Conservation (phyloP, 768 basidiomycete species). For the Dictyophora rubrovolvata region DNA sequence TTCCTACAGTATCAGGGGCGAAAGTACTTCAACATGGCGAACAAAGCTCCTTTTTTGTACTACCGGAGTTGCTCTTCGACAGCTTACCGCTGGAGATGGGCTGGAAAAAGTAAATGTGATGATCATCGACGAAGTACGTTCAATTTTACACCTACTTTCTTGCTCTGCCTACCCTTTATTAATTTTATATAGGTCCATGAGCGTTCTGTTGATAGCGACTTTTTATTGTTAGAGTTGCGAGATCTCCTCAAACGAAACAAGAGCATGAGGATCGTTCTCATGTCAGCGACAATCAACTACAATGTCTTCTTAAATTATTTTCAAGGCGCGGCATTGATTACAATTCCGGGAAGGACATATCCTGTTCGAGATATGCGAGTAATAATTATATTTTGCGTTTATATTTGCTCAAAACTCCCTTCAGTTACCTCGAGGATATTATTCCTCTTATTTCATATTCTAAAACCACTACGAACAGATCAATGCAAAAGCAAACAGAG, state of each 20-base stretch:
- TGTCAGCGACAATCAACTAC: slow-evolving; percentile 95
- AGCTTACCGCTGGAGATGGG: slow-evolving; percentile 64
- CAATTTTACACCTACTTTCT: background rate
- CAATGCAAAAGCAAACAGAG: slow-evolving; percentile 31
- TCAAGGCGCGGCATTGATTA: slow-evolving; percentile 64
- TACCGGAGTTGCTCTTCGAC: slow-evolving; percentile 82
- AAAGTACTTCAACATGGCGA: slow-evolving; percentile 51
- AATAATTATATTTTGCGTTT: background rate
- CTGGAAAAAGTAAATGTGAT: slow-evolving; percentile 70
- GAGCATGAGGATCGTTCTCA: slow-evolving; percentile 70
- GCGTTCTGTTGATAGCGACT: slow-evolving; percentile 83
- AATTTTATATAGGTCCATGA: slow-evolving; percentile 62
- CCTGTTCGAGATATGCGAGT: slow-evolving; percentile 67
- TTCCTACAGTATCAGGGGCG: slow-evolving; percentile 85
- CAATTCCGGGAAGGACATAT: slow-evolving; percentile 74
- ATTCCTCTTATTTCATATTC: slow-evolving; percentile 48
- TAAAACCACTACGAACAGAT: slow-evolving; percentile 32
- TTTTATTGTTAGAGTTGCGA: slow-evolving; percentile 74
- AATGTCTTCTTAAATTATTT: slow-evolving; percentile 80
- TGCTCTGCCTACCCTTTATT: background rate
- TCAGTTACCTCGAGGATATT: slow-evolving; percentile 79
- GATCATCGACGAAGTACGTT: slow-evolving; percentile 76
- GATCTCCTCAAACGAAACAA: slow-evolving; percentile 57
- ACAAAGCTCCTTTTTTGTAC: slow-evolving; percentile 87
- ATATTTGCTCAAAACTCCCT: slow-evolving; percentile 8